Percentiles rank a stretch among this genome's conserved stretches.
Evolutionary conservation across 805 yeast genomes (phyloP).

Genomic region (Kuraishia piskuri): DNA sequence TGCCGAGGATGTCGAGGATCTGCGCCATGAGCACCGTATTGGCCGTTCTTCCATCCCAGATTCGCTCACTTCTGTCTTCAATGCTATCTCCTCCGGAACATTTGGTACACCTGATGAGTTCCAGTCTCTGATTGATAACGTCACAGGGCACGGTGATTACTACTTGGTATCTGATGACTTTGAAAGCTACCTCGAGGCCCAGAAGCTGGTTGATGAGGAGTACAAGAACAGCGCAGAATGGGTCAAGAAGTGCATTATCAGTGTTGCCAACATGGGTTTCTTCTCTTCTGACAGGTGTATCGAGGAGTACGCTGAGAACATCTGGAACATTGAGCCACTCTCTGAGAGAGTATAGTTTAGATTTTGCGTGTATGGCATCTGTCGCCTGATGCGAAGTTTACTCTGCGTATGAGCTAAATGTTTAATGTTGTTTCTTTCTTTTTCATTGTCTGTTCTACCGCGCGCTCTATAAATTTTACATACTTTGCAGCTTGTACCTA

Average conservation of each 20-base stretch:
- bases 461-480: background rate
- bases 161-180: constrained; percentile 87
- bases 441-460: background rate
- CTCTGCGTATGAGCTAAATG: background rate
- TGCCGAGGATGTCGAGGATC: constrained; percentile 81
- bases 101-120: constrained; percentile 68
- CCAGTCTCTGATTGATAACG: constrained; percentile 58
- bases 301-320: constrained; percentile 83
- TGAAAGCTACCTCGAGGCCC: constrained; percentile 79
- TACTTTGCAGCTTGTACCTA: background rate
- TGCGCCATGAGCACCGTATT: constrained; percentile 66
- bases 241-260: constrained; percentile 65
- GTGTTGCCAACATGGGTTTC: constrained; percentile 92
- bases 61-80: constrained; percentile 53
- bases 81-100: constrained; percentile 53
- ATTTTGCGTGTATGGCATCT: too few species aligned
- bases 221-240: constrained; percentile 57
- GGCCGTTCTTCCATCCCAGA: constrained; percentile 53
- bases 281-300: constrained; percentile 87
- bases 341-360: constrained; percentile 12
- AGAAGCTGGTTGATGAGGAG: constrained; percentile 63
- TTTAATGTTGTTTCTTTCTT: background rate
- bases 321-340: constrained; percentile 86
- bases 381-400: too few species aligned
- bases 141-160: constrained; percentile 70